Base-by-base conservation (phyloP, 2,329 filamentous ascomycete species). In the Metarhizium anisopliae region DNA sequence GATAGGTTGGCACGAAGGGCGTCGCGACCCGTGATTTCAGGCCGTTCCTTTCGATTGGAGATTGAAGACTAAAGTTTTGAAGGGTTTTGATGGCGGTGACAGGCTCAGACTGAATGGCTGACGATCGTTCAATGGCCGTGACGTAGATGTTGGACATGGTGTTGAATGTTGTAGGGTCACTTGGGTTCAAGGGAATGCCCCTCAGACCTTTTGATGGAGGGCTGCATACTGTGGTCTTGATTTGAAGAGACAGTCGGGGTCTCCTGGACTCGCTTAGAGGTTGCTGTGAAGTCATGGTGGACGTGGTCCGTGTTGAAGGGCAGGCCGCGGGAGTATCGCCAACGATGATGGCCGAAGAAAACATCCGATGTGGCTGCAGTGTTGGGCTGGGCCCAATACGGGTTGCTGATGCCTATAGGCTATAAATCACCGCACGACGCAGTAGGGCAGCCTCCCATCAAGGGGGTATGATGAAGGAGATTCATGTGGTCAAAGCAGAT, bases 111-210 rank as follows among this genome's bases (percentile, higher is more conserved):
- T 74, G 73, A 40, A 72, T 62, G 2, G 80, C 77, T 1, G 80
- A 78, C 32, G 79, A 77, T 51, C 81, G 78, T 67, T 83, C 82
- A 54, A 86, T 83, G 58, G 82, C 80, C 3, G 79, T 81, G 30
- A 80, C 78, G 63, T 86, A 86, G 58, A 82, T 79, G 68, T 86
- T 86, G 54, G 82, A 84, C 43, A 86, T 75, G 2, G 83, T 86
- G 68, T 86, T 86, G 71, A 85, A 84, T 25, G 81, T 74, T 1
- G 83, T 86, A 3, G 82, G 81, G 36, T 83, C 84, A 56, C 74
- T 78, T 35, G 80, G 78, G 61, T 85, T 77, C 43, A 80, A 61
- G 43, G 63, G 56, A 54, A 67, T 68, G 50, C 64, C 65, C 58
- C 66, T 62, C 16, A 62, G 59, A 25, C 74, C 67, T 54, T 70